Evolutionary conservation across 305 asterid genomes (phyloP), one percentile per base, ranked within the genome.

Genomic region (Vinca major): DNA sequence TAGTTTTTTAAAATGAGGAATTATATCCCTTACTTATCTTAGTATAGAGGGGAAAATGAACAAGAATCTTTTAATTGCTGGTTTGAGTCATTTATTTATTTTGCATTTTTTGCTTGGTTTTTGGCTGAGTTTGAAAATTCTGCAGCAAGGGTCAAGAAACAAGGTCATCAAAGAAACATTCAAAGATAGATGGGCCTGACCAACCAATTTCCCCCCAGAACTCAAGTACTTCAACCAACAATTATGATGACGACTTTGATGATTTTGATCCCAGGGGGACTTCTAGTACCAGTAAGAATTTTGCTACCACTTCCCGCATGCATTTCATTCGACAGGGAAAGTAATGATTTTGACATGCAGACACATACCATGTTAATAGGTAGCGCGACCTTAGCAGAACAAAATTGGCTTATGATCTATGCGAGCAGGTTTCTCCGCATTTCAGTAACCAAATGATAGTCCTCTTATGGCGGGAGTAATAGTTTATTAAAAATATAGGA

Each of bases 201-300:
- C 79, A 75, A 65, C 43, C 96, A 11, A 69, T 69, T 70, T 69
- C 86, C 80, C 50, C 89, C 50, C 77, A 83, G 72, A 79, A 66
- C 60, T 80, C 83, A 43, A 82, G 66, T 78, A 76, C 78, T 65
- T 73, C 79, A 5, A 64, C 83, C 62, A 71, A 76, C 79, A 83
- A 83, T 72, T 76, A 86, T 76, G 83, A 78, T 54, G 96, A 86
- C 33, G 95, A 90, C 56, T 82, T 85, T 82, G 97, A 90, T 69
- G 95, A 91, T 85, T 94, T 91, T 81, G 97, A 94, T 81, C 99
- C 99, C 13, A 86, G 99, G 62, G 98, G 96, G 41, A 81, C 86
- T 65, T 82, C 88, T 62, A 80, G 71, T 80, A 76, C 89, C 48
- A 89, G 98, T 94, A 89, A 91, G 99, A 82, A 37, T 75, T 64